phyloP scores from a whole-genome alignment of 139 green algal genomes.

The Tetradesmus lagerheimii region DNA sequence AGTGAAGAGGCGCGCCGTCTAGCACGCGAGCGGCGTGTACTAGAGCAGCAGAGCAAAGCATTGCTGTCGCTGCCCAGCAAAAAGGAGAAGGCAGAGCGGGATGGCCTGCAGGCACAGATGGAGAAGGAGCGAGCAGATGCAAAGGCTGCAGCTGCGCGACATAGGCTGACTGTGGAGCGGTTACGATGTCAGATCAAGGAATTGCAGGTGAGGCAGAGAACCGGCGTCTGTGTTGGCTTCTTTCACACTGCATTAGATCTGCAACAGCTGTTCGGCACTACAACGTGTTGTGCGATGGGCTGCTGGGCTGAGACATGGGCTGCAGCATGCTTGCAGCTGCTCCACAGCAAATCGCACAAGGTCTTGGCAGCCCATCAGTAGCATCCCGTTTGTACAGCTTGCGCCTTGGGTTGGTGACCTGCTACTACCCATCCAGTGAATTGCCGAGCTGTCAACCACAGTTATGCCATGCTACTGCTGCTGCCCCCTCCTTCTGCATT shows the following conservation, averaged over 20 bases:
- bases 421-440: too few relatives aligned
- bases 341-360: too few relatives aligned
- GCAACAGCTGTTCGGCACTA: too few relatives aligned
- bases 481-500: not conserved
- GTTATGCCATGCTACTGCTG: too few relatives aligned
- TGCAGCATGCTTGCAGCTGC: too few relatives aligned
- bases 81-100: slow-evolving; percentile 80
- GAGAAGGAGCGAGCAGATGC: slow-evolving; percentile 73
- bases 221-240: not conserved
- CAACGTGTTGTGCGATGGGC: too few relatives aligned
- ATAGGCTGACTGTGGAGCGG: slow-evolving; percentile 87
- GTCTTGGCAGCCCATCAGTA: too few relatives aligned
- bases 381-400: too few relatives aligned
- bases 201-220: slow-evolving; percentile 65
- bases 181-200: slow-evolving; percentile 83
- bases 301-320: too few relatives aligned
- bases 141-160: slow-evolving; percentile 71
- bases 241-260: too few relatives aligned
- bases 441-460: not conserved
- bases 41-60: slow-evolving; percentile 77
- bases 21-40: slow-evolving; percentile 71
- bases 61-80: slow-evolving; percentile 83
- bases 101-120: slow-evolving; percentile 72
- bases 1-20: slow-evolving; percentile 67
- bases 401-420: too few relatives aligned